A percentile compares a stretch with the other conserved stretches of the same genome.
Evolutionary conservation across 2,329 filamentous ascomycete species (phyloP).

Genomic region (Scedosporium dehoogii): DNA sequence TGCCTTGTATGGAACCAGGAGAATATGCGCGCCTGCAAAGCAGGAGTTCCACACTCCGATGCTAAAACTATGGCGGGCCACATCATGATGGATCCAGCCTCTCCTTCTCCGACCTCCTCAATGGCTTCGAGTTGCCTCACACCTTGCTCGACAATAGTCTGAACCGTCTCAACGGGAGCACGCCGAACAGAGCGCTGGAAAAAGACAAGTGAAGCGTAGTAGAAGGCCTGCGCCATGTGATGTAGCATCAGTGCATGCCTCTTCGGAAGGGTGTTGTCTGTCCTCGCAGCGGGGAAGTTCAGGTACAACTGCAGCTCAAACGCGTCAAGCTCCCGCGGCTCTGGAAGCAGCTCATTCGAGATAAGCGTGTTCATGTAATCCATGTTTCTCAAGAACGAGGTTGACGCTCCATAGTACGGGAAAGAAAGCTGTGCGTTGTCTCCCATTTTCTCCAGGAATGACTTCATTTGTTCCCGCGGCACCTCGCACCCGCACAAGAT

Average conservation of each 20-base stretch:
- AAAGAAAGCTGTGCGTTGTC: conserved; percentile 12
- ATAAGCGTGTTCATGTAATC: conserved; percentile 14
- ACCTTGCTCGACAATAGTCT: conserved; percentile 21
- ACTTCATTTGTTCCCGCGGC: conserved; percentile 10
- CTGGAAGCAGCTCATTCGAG: conserved; percentile 6
- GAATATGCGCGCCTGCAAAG: conserved; percentile 19
- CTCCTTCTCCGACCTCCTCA: conserved; percentile 17
- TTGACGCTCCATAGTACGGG: conserved; percentile 14
- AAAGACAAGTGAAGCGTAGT: conserved; percentile 23
- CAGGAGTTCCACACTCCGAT: conserved; percentile 19
- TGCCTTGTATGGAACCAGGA: conserved; percentile 20
- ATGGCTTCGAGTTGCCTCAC: conserved; percentile 21
- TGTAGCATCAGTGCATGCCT: conserved; percentile 16
- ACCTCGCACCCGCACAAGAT: conserved; percentile 14
- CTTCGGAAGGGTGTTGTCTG: not conserved
- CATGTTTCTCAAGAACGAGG: conserved; percentile 11
- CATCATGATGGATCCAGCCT: conserved; percentile 22
- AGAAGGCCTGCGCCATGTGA: conserved; percentile 19
- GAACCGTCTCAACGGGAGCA: conserved; percentile 14
- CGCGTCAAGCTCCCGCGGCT: conserved; percentile 15
- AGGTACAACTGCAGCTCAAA: conserved; percentile 21
- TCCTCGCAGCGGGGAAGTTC: conserved; percentile 11
- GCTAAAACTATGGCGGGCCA: conserved; percentile 25
- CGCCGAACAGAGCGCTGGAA: conserved; percentile 22
- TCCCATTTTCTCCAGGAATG: conserved; percentile 10